A percentile compares a stretch with the other conserved stretches of the same genome.
These are phyloP conservation scores for Ascobolus immersus DNA, from an alignment of 495 filamentous ascomycete species.

Conservation along the genomic window DNA sequence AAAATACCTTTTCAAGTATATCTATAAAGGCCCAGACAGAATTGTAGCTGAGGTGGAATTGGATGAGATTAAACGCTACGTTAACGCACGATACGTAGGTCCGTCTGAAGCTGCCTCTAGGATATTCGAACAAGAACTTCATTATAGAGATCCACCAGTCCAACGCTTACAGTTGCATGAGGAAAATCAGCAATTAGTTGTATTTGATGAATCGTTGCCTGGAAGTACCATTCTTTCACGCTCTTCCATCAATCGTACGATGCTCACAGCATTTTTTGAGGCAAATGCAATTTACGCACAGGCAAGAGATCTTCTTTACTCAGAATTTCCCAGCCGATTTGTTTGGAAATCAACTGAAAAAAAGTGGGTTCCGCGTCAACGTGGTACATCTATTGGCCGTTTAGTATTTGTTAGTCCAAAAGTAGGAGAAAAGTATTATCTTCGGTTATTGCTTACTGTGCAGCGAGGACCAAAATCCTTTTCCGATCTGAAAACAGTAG, in stretches of 20 bases:
- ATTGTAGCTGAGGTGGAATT: slow-evolving; percentile 2
- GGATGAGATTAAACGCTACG: slow-evolving; percentile 6
- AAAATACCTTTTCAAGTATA: slow-evolving; percentile 11
- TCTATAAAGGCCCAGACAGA: slow-evolving; percentile 9
- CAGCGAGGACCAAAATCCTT: background rate
- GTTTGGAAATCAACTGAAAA: slow-evolving; percentile 1
- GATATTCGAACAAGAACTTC: slow-evolving; percentile 6
- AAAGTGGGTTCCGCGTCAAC: background rate
- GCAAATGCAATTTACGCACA: slow-evolving; percentile 4
- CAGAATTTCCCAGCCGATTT: slow-evolving; percentile 6
- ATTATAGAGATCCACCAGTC: slow-evolving; percentile 6
- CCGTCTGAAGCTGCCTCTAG: slow-evolving; percentile 4
- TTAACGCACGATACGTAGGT: slow-evolving; percentile 6
- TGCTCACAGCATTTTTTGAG: slow-evolving; percentile 7
- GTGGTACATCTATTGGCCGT: background rate
- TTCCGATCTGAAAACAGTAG: background rate
- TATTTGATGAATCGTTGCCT: slow-evolving; percentile 3
- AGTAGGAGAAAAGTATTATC: background rate
- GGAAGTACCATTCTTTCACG: background rate
- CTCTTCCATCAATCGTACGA: background rate
- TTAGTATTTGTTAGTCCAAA: background rate
- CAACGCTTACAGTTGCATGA: slow-evolving; percentile 3
- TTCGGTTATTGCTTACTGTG: background rate
- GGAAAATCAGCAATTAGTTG: slow-evolving; percentile 2
- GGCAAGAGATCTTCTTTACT: slow-evolving; percentile 4